Evolutionary conservation across 2,329 filamentous ascomycete species (phyloP), one percentile per base, ranked within the genome.

Genomic region (Trichoderma arundinaceum): DNA sequence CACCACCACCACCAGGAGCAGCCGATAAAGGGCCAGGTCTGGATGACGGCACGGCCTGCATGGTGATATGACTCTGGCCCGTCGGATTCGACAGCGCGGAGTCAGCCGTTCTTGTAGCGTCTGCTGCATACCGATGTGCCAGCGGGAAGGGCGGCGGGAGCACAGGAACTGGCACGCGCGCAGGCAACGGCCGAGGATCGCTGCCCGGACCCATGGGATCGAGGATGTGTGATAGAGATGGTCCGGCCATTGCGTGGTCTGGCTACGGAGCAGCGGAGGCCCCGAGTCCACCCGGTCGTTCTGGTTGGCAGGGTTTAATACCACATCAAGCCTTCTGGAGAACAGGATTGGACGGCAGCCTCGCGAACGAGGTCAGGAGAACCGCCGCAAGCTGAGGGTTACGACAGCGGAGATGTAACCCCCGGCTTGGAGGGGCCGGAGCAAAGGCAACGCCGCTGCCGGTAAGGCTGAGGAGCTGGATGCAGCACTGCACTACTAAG

Each of bases 141-240:
- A 33, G 44, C 32, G 57, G 54, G 13, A 64, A 67, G 13, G 64
- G 39, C 10, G 63, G 53, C 28, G 39, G 12, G 35, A 46, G 32
- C 38, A 35, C 38, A 52, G 53, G 17, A 22, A 52, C 53, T 10
- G 51, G 35, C n/a, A 19, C 22, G 43, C 39, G 7, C 17, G 15
- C 38, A 35, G 43, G 28, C 39, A 33, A n/a, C 3, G 61, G 52
- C 19, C 52, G 52, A 56, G 44, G 38, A 64, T 58, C 59, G 44
- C 49, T 44, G 38, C 49, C 52, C 48, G 74, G 73, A 52, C 68
- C 70, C 58, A 73, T 69, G 75, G 71, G 69, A 56, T 75, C 71
- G 62, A 76, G 72, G 57, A 76, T 73, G 46, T 75, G 74, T 39
- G 75, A 75, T 56, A 76, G 71, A 41, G 72, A 74, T 49, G 73